phyloP scores from a whole-genome alignment of 2,329 filamentous ascomycete species.

The Aspergillus candidus region DNA sequence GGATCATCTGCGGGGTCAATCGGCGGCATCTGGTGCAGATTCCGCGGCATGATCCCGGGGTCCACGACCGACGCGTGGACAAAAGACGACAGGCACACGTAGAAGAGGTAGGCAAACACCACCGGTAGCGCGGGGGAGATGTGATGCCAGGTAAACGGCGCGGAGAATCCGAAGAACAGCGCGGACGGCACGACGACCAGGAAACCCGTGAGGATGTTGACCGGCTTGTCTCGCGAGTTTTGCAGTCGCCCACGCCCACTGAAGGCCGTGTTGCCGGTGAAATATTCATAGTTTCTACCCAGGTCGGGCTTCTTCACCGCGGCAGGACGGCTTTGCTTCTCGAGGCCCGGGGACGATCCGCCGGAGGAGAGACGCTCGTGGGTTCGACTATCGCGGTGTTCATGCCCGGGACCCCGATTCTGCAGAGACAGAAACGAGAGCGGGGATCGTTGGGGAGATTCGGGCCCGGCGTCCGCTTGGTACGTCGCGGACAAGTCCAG shows the following conservation, averaged over 20 bases:
- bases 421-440: conserved; percentile 64
- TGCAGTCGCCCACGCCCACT: conserved; percentile 79
- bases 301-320: conserved; percentile 35
- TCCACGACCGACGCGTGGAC: conserved; percentile 87
- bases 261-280: conserved; percentile 88
- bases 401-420: conserved; percentile 47
- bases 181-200: conserved; percentile 71
- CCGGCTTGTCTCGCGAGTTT: conserved; percentile 77
- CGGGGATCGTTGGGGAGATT: conserved; percentile 62
- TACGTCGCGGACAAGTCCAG: conserved; percentile 57
- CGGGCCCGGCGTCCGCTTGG: conserved; percentile 48
- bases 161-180: conserved; percentile 77
- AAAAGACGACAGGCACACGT: conserved; percentile 87
- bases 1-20: conserved; percentile 71
- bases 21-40: conserved; percentile 82
- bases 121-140: conserved; percentile 85
- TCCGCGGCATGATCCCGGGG: conserved; percentile 87
- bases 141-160: conserved; percentile 72
- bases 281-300: conserved; percentile 83
- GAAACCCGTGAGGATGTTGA: conserved; percentile 81
- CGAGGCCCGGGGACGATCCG: conserved; percentile 63
- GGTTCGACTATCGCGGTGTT: conserved; percentile 55
- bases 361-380: conserved; percentile 80
- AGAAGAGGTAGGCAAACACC: conserved; percentile 84
- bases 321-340: conserved; percentile 34